Base-by-base conservation (phyloP, 495 filamentous ascomycete species). In the Neurospora sp. region DNA sequence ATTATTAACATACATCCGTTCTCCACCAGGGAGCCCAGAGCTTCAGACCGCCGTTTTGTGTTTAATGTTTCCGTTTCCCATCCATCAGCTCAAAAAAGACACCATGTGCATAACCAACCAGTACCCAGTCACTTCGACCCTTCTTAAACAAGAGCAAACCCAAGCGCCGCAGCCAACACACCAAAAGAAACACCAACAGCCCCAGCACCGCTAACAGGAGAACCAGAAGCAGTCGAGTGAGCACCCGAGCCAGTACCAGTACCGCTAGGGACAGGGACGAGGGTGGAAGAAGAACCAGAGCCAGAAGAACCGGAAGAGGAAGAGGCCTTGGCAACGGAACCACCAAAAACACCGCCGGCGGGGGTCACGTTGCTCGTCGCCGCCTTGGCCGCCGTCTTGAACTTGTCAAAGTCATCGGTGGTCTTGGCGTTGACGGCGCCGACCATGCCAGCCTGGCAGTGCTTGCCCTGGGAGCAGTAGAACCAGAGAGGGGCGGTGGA, bases 401-500 rank as follows among this genome's bases (percentile, higher is more conserved):
- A 82, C n/a, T 69, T 42, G 22, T 73, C 73, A 17, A 81, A 71
- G 5, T 73, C 74, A 12, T 71, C 39, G 42, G 22, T 31, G 39
- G 35, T 70, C 22, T 3, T 69, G 38, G 77, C 74, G 79, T 82
- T 82, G 75, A 82, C 74, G 72, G 81, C 76, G 73, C 77, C 81
- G 27, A 77, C 76, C 81, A 82, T 82, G 75, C 81, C 79, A 44
- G 76, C 75, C 14, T 72, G 72, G 77, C 81, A 82, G 75, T 82
- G 79, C 39, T 76, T 69, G 38, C 75, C 78, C 48, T 79, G 78
- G 27, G 82, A 81, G 79, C 87, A 89, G 78, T 89, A 90, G 73
- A 84, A 83, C 77, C 84, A 86, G 68, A 88, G 81, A 1, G 88
- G 86, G 17, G 84, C 75, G 10, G 85, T 88, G 76, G 85, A 79